A percentile compares a stretch with the other conserved stretches of the same genome.
phyloP scores from a whole-genome alignment of 1,284 basidiomycete species.

The Ceratobasidium papillatum region DNA sequence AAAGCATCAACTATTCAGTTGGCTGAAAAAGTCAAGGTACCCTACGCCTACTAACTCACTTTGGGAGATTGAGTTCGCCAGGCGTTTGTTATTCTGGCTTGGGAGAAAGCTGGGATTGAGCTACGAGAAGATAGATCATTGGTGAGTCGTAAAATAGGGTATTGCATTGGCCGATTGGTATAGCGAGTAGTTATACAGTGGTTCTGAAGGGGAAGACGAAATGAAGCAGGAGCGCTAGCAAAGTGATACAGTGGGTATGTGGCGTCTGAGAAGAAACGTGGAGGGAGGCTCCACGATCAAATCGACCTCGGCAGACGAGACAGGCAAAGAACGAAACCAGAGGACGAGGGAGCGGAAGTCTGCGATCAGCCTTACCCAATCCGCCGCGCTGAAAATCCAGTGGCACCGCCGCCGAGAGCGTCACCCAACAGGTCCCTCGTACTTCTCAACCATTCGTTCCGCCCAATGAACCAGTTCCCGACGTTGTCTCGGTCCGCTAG shows the following conservation, averaged over 20 bases:
- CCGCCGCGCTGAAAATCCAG: slow-evolving; percentile 35
- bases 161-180: slow-evolving; percentile 23
- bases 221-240: background rate
- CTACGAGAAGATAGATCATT: background rate
- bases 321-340: background rate
- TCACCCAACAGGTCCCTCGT: slow-evolving; percentile 37
- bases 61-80: background rate
- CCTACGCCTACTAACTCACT: background rate
- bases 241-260: slow-evolving; percentile 3
- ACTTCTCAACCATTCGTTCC: slow-evolving; percentile 43
- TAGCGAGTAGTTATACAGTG: slow-evolving; percentile 23
- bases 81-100: background rate
- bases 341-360: background rate
- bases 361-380: slow-evolving; percentile 15
- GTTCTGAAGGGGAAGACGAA: background rate
- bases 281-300: background rate
- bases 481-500: slow-evolving; percentile 60
- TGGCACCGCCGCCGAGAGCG: slow-evolving; percentile 29
- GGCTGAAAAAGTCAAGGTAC: background rate
- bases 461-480: slow-evolving; percentile 44
- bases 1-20: too few species aligned
- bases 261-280: background rate
- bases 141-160: slow-evolving; percentile 1
- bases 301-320: background rate
- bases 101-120: background rate